Conservation (phyloP, 345 rosid genomes). For the Boechera divaricarpa region DNA sequence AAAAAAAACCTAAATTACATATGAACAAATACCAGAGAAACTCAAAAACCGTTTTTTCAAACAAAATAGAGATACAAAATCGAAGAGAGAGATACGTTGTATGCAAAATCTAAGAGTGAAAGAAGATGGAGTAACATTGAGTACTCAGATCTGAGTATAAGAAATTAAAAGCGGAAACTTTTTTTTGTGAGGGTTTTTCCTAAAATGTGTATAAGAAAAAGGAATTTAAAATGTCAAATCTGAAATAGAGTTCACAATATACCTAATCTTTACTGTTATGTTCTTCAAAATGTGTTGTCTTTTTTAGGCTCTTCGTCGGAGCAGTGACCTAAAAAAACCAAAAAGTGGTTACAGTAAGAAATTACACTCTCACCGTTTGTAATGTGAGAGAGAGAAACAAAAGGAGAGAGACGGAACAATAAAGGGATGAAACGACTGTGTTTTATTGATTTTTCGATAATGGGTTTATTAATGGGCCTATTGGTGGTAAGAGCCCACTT, state of each 20-base stretch:
- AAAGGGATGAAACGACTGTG: conserved; percentile 12
- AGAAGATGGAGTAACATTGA: conserved; percentile 20
- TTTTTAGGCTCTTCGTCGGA: conserved; percentile 33
- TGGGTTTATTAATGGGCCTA: conserved; percentile 33
- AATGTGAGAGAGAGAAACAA: conserved; percentile 29
- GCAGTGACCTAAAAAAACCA: conserved; percentile 34
- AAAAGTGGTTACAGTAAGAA: conserved; percentile 43
- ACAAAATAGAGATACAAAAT: conserved; percentile 12
- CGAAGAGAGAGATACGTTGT: neutral
- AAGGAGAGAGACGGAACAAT: neutral
- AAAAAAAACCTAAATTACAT: conserved; percentile 15
- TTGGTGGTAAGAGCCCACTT: neutral
- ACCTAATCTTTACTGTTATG: conserved; percentile 8
- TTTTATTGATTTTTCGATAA: neutral
- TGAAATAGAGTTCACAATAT: neutral
- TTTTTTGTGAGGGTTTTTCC: conserved; percentile 11
- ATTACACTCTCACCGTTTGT: conserved; percentile 39
- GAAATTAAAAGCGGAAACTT: conserved; percentile 28
- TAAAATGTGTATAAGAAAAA: neutral
- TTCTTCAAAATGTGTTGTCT: conserved; percentile 11
- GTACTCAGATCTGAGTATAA: conserved; percentile 39
- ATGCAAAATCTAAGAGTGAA: conserved; percentile 14
- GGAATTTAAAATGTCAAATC: conserved; percentile 22
- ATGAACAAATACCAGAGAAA: conserved; percentile 1
- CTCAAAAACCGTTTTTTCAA: neutral